Evolutionary conservation across 768 basidiomycete species (phyloP), one percentile per base, ranked within the genome.

Genomic region (Russula sp.): DNA sequence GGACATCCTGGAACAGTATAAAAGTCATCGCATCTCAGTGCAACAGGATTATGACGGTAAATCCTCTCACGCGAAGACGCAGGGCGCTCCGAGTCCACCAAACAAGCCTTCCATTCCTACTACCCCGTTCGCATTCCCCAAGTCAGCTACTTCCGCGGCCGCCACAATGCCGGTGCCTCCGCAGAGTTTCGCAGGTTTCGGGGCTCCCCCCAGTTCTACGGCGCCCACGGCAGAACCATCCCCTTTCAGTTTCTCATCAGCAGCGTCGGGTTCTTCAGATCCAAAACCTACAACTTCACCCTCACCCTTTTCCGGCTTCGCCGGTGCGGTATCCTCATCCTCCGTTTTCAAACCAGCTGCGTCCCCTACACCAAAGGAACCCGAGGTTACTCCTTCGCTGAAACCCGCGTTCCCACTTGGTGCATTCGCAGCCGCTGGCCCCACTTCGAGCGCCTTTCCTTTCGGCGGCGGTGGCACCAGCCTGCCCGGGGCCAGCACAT

Each of bases 1-100:
- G n/a, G 70, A 74, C 35, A 60, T 85, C 6, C 66, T 87, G 9
- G 81, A 83, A 61, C 77, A 77, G 46, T 91, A 91, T 72, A 84
- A 78, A 68, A 74, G 73, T 18, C 68, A 83, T 25, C 82, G 89
- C 6, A 70, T 75, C 34, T 74, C 77, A 39, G 78, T 84, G 10
- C 82, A 85, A 69, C 78, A 78, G 51, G 81, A 85, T 25, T 84
- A 78, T 64, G 82, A 87, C 51, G 66, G 68, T 11, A 70, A 67
- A 34, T 39, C 72, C 29, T 34, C 55, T 46, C 55, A 48, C 20
- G 25, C 49, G n/a, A 53, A 32, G 35, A 25, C 38, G 45, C 61
- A 39, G 32, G 46, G 42, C 43, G 43, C 43, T 36, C 18, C 54
- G 13, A 55, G 29, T 38, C n/a, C 56, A 18, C 16, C 46, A n/a